Base-by-base conservation (phyloP, 371 early-diverging fungal species). In the Lichtheimia hyalospora region DNA sequence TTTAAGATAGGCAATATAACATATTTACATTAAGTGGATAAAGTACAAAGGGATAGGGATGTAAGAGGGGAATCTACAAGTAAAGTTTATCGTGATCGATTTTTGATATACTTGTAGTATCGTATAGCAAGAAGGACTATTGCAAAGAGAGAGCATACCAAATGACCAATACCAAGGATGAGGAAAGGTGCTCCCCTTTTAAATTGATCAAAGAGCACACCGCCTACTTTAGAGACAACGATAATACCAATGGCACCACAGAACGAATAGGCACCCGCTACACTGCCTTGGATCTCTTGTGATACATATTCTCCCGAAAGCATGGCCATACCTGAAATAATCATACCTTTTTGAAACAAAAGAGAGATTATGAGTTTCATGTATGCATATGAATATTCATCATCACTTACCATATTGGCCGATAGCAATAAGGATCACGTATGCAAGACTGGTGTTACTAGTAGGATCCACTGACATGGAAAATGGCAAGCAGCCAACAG, bases 251-350 rank as follows among this genome's bases (percentile, higher is more conserved):
- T 14, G 13, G 86, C 89, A 5, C 93, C 93, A 64, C 77, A 86
- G 40, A 90, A 79, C 5, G 81, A 81, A 58, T 84, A 89, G 0
- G 86, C 77, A 12, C 92, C 92, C 0, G 92, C 86, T 0, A 91
- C 84, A 51, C 77, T 71, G 8, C 92, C 93, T 39, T 86, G 77
- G 25, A 81, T 69, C 27, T 79, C 71, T 15, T 63, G 60, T 3
- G 85, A 77, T 6, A 89, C 69, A 55, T 73, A 64, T n/a, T 69
- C 53, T 0, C 81, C 80, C 44, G 84, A 82, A 41, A 86, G 82
- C 54, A 92, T 73, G 0, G 87, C 74, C 75, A 93, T 80, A 8
- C 85, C 83, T 2, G 85, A 80, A 42, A 90, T 83, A 44, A 93
- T 89, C 79, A 90, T 83, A 54, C 90, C 71, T 70, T 52, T 3